These are phyloP conservation scores for Cytospora paraplurivora DNA, from an alignment of 2,329 filamentous ascomycete genomes.

Conservation along the genomic window DNA sequence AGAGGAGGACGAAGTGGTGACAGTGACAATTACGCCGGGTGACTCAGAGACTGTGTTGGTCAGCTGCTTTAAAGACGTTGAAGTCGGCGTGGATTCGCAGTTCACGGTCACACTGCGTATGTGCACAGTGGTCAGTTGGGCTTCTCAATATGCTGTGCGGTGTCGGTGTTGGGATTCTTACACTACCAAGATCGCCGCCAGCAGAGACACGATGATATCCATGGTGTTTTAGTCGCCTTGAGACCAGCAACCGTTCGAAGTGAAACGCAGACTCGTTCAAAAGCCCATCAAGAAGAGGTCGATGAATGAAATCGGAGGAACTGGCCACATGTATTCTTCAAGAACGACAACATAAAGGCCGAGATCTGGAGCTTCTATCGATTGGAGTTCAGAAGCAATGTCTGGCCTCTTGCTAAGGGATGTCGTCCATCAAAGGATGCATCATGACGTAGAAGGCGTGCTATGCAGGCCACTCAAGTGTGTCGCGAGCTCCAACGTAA, in stretches of 20 bases:
- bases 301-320: neutral
- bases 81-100: neutral
- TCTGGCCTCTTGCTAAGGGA: neutral
- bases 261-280: neutral
- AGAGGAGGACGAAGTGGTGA: slow-evolving; percentile 1
- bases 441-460: slow-evolving; percentile 23
- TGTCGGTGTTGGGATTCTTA: neutral
- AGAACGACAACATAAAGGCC: neutral
- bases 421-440: slow-evolving; percentile 1
- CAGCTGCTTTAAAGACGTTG: slow-evolving; percentile 3
- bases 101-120: slow-evolving; percentile 3
- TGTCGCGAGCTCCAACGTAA: neutral
- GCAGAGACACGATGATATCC: neutral
- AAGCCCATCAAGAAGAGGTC: neutral
- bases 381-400: neutral
- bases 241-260: neutral
- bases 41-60: slow-evolving; percentile 6
- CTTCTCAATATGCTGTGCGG: neutral
- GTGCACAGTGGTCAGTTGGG: slow-evolving; percentile 2
- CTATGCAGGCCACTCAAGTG: slow-evolving; percentile 4
- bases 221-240: neutral
- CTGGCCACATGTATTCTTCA: neutral
- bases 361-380: neutral
- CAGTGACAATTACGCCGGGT: neutral
- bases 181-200: neutral